Percentiles rank a stretch among this genome's conserved stretches.
Evolutionary conservation across 208 protist species (phyloP).

Genomic region (Vickermania ingenoplastis): DNA sequence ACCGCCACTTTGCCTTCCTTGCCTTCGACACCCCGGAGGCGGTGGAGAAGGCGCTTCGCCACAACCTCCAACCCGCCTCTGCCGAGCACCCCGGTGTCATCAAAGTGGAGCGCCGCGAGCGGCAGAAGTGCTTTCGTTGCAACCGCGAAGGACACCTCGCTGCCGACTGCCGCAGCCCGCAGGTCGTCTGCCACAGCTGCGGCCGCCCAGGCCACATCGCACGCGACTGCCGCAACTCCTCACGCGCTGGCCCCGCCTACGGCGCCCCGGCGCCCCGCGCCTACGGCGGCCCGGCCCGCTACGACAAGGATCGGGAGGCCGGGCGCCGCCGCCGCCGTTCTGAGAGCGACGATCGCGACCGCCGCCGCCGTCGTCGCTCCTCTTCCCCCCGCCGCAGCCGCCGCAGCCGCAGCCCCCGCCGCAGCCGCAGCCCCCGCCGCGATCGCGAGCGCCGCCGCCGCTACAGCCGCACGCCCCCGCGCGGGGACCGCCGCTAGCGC

Average conservation of each 20-base stretch:
- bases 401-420: conserved; percentile 27
- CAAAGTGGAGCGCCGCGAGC: conserved; percentile 31
- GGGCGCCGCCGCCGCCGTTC: conserved; percentile 7
- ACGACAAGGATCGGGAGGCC: conserved; percentile 6
- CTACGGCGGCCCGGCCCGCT: conserved; percentile 5
- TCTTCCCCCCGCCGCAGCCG: conserved; percentile 20
- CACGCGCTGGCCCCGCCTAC: conserved; percentile 5
- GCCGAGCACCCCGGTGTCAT: conserved; percentile 2
- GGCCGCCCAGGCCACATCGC: conserved; percentile 33
- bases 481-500: conserved; percentile 6
- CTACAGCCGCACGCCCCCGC: conserved; percentile 12
- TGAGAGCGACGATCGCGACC: conserved; percentile 17
- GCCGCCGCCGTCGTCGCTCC: conserved; percentile 27
- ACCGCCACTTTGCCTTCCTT: conserved; percentile 46
- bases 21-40: conserved; percentile 27
- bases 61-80: background rate
- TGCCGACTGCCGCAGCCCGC: conserved; percentile 22
- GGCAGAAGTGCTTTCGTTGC: conserved; percentile 55
- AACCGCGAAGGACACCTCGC: conserved; percentile 59
- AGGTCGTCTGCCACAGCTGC: conserved; percentile 31
- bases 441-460: conserved; percentile 7
- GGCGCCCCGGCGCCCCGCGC: conserved; percentile 8
- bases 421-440: conserved; percentile 3
- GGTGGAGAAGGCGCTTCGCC: conserved; percentile 23
- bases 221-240: conserved; percentile 26